A percentile compares a stretch with the other conserved stretches of the same genome.
These are phyloP conservation scores for Sistotremastrum niveocremeum DNA, from an alignment of 768 basidiomycete genomes.

Conservation along the genomic window DNA sequence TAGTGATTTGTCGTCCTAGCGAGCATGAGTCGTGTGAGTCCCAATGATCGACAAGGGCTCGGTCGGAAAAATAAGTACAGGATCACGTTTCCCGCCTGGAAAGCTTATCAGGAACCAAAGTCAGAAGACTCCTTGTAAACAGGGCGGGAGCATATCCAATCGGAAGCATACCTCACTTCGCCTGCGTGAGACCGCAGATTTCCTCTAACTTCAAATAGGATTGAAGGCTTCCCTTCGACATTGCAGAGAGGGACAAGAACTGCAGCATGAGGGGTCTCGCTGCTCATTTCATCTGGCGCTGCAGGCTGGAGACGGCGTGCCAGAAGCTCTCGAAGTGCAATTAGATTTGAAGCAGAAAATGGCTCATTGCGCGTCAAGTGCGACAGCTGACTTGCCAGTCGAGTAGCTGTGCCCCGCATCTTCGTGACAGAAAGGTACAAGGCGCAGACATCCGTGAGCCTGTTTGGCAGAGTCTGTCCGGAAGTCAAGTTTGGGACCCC, in stretches of 20 bases:
- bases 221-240: slow-evolving; percentile 47
- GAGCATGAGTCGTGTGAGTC: slow-evolving; percentile 8
- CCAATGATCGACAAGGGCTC: slow-evolving; percentile 6
- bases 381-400: too few species aligned
- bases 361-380: too few species aligned
- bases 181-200: slow-evolving; percentile 58
- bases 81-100: slow-evolving; percentile 60
- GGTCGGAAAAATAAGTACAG: slow-evolving; percentile 26
- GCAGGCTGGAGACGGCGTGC: too few species aligned
- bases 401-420: too few species aligned
- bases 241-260: slow-evolving; percentile 73
- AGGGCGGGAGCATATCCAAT: background rate
- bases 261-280: slow-evolving; percentile 34
- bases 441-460: too few species aligned
- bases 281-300: too few species aligned
- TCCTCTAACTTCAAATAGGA: slow-evolving; percentile 60
- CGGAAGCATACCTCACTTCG: slow-evolving; percentile 53
- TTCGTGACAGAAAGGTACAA: too few species aligned
- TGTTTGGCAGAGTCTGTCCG: too few species aligned
- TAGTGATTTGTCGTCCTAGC: slow-evolving; percentile 35
- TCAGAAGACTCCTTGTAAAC: background rate
- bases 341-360: too few species aligned
- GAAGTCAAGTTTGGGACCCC: too few species aligned
- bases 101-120: slow-evolving; percentile 30
- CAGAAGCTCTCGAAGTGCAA: too few species aligned